These are phyloP conservation scores for Tricholoma hemisulphureum DNA, from an alignment of 768 basidiomycete species.

Conservation along the genomic window DNA sequence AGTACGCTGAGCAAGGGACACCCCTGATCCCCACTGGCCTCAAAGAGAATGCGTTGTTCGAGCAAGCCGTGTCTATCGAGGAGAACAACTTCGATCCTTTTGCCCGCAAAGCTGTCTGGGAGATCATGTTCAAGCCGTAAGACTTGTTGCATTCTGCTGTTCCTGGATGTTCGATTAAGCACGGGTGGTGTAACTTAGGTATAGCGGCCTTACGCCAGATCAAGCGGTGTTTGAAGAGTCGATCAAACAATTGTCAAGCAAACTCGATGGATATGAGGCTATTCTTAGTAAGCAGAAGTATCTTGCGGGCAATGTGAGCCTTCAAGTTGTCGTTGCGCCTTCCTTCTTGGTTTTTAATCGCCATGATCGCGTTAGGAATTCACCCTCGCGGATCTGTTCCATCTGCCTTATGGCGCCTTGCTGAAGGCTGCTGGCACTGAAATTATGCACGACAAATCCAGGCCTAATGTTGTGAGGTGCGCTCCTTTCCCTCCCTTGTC, in stretches of 20 bases:
- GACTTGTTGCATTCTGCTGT: conserved; percentile 14
- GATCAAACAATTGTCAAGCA: conserved; percentile 25
- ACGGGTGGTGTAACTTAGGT: no score
- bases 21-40: conserved; percentile 40
- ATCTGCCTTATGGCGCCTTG: conserved; percentile 33
- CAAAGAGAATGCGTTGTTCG: conserved; percentile 35
- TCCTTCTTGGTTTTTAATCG: background rate
- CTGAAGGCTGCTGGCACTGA: conserved; percentile 17
- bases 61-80: conserved; percentile 45
- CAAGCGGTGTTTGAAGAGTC: conserved; percentile 20
- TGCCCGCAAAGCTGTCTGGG: conserved; percentile 31
- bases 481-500: background rate
- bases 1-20: conserved; percentile 45
- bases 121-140: conserved; percentile 48
- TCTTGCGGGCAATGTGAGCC: conserved; percentile 44
- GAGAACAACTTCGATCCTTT: conserved; percentile 40
- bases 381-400: conserved; percentile 41
- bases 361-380: conserved; percentile 24
- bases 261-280: conserved; percentile 42
- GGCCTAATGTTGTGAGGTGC: conserved; percentile 43
- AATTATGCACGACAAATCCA: conserved; percentile 20
- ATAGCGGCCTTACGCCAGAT: conserved; percentile 5
- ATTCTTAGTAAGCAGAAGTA: conserved; percentile 45
- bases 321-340: no score
- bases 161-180: background rate